Base-by-base conservation (phyloP, 495 filamentous ascomycete species). In the Polyplosphaeria fusca region DNA sequence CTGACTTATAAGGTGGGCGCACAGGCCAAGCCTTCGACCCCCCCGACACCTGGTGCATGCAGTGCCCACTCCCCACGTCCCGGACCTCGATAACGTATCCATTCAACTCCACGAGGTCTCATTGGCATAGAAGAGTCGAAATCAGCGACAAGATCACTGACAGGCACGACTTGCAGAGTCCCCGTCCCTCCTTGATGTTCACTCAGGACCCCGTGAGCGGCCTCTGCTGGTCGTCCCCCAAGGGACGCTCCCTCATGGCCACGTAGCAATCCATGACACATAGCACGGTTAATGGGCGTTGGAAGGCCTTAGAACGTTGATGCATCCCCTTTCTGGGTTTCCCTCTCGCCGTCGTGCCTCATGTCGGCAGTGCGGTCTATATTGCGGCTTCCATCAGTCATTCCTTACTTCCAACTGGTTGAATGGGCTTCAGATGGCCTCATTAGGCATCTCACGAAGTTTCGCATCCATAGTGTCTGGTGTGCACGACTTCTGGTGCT, bases 121-220 rank as follows among this genome's bases (percentile, higher is more conserved):
- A 50, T 7, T 7, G 14, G 7, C 30, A 35, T 35, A 14, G 30
- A 14, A 35, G 7, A 14, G 5, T 41, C 43, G 30, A 42, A 22
- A n/a, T 50, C 20, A 16, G 3, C 3, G 4, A 2, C 22, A 16
- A n/a, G 51, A 38, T 23, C 13, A 4, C 45, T 1, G 3, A 19
- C 26, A 1, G 32, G 54, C 54, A 58, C 39, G 54, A 58, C 54
- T 58, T 58, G 5, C 28, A 25, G 20, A 2, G 24, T 43, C 2
- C 22, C 45, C 9, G 54, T 49, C 35, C 26, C 3, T 35, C 14
- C n/a, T 44, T 35, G 24, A 46, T 18, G 22, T 28, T 58, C 39
- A 25, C 37, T 51, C 23, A 20, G 47, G 45, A 27, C 37, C 19
- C 24, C 13, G 45, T 50, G 46, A 44, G 54, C 47, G 54, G 54